Conservation (phyloP, 805 yeast species). For the Ogataea pignaliae region DNA sequence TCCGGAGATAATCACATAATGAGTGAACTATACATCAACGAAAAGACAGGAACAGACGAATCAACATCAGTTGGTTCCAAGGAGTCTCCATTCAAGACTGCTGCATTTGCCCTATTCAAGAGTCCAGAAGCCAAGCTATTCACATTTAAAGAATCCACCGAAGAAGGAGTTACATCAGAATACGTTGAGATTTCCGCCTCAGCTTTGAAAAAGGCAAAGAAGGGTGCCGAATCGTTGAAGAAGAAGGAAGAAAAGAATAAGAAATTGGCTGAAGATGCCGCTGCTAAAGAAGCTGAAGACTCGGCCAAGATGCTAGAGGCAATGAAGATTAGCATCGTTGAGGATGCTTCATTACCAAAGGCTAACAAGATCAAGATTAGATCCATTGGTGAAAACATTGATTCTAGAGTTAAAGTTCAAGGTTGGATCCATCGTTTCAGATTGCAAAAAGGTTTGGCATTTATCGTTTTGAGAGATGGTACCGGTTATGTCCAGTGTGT, state of each 20-base stretch:
- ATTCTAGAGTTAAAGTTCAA: slow-evolving; percentile 64
- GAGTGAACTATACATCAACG: slow-evolving; percentile 61
- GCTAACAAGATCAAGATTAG: slow-evolving; percentile 68
- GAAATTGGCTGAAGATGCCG: slow-evolving; percentile 46
- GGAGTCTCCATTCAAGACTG: slow-evolving; percentile 66
- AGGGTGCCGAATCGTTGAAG: slow-evolving; percentile 88
- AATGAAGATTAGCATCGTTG: slow-evolving; percentile 67
- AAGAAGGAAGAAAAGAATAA: slow-evolving; percentile 72
- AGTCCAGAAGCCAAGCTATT: slow-evolving; percentile 47
- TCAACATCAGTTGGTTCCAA: slow-evolving; percentile 57
- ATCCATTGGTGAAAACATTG: slow-evolving; percentile 50
- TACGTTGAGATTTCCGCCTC: slow-evolving; percentile 81
- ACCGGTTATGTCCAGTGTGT: slow-evolving; percentile 87
- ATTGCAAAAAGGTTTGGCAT: slow-evolving; percentile 85
- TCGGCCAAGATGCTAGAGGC: slow-evolving; percentile 74
- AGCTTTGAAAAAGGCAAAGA: slow-evolving; percentile 93
- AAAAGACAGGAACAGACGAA: slow-evolving; percentile 63
- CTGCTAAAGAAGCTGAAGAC: slow-evolving; percentile 63
- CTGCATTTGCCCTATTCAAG: slow-evolving; percentile 73
- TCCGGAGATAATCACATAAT: too few relatives aligned
- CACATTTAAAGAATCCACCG: slow-evolving; percentile 52
- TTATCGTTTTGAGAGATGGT: slow-evolving; percentile 93
- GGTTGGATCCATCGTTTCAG: slow-evolving; percentile 98
- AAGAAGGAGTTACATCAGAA: slow-evolving; percentile 43
- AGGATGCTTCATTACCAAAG: slow-evolving; percentile 67